These are phyloP conservation scores for Ceriops decandra DNA, from an alignment of 345 rosid species.

Conservation along the genomic window DNA sequence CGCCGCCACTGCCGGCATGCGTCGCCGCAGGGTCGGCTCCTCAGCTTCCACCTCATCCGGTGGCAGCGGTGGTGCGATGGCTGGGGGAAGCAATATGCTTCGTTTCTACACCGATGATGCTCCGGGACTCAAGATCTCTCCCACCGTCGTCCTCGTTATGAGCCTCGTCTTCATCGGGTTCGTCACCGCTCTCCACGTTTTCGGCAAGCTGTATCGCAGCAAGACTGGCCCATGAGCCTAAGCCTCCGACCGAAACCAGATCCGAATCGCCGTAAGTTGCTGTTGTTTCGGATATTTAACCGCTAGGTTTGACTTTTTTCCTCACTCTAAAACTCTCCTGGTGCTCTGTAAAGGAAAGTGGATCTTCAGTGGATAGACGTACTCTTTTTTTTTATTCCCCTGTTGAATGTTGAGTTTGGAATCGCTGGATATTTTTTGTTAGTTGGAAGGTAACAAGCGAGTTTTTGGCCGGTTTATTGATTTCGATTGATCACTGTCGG, in stretches of 20 bases:
- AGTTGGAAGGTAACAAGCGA: no score
- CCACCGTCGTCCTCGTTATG: slow-evolving; percentile 85
- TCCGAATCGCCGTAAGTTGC: not conserved
- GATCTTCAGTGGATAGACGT: not conserved
- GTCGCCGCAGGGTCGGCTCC: slow-evolving; percentile 64
- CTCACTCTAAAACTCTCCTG: no score
- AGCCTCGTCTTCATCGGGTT: slow-evolving; percentile 96
- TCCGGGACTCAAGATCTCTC: slow-evolving; percentile 89
- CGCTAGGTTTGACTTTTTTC: slow-evolving; percentile 6
- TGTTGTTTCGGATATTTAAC: slow-evolving; percentile 9
- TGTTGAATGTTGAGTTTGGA: not conserved
- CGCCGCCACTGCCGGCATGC: slow-evolving; percentile 87
- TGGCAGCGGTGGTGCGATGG: slow-evolving; percentile 30
- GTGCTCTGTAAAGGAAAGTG: slow-evolving; percentile 21
- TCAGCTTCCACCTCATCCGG: slow-evolving; percentile 40
- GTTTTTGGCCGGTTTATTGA: no score
- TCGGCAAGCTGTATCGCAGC: slow-evolving; percentile 82
- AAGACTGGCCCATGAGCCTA: slow-evolving; percentile 45
- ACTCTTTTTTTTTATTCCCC: not conserved
- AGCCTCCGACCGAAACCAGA: slow-evolving; percentile 1
- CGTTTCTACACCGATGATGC: slow-evolving; percentile 96
- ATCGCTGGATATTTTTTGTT: not conserved
- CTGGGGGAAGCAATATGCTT: slow-evolving; percentile 64
- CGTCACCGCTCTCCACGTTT: slow-evolving; percentile 89
- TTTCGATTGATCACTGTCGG: no score